These are phyloP conservation scores for Annulohypoxylon moriforme DNA, from an alignment of 495 filamentous ascomycete genomes.

Conservation along the genomic window DNA sequence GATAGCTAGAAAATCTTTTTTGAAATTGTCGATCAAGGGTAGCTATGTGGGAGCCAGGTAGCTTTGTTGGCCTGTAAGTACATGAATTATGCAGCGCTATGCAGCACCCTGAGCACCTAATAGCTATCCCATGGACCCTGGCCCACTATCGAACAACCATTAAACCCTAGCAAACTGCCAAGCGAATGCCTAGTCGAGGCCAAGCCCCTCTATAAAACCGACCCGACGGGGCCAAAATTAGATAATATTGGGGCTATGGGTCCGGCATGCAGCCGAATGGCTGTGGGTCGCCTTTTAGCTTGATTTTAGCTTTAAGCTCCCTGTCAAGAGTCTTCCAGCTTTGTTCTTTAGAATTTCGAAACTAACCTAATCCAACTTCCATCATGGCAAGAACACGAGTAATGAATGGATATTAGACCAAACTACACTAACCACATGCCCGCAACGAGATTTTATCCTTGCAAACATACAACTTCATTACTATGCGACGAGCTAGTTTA, in stretches of 20 bases:
- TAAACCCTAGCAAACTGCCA: slow-evolving; percentile 28
- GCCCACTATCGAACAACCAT: background rate
- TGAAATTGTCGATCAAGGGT: slow-evolving; percentile 34
- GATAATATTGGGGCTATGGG: slow-evolving; percentile 28
- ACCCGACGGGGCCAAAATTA: slow-evolving; percentile 36
- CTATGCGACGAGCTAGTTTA: background rate
- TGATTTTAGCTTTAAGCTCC: slow-evolving; percentile 21
- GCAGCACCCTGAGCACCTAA: too few species aligned
- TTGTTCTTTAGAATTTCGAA: slow-evolving; percentile 33
- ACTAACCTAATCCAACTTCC: slow-evolving; percentile 27
- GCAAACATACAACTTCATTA: background rate
- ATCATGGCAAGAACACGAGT: slow-evolving; percentile 9
- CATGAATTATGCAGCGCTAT: slow-evolving; percentile 9
- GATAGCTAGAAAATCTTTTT: slow-evolving; percentile 36
- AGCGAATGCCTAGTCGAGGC: slow-evolving; percentile 18
- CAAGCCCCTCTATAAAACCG: slow-evolving; percentile 33
- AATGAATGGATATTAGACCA: slow-evolving; percentile 3
- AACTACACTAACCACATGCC: background rate
- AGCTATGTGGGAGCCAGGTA: slow-evolving; percentile 10
- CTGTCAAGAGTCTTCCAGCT: slow-evolving; percentile 11
- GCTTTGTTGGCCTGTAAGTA: slow-evolving; percentile 7
- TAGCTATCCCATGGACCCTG: slow-evolving; percentile 6
- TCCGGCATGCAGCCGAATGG: slow-evolving; percentile 42
- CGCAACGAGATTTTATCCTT: background rate
- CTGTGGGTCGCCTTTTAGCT: slow-evolving; percentile 25